phyloP scores from a whole-genome alignment of 257 asterid species.

The Primulina tabacum region DNA sequence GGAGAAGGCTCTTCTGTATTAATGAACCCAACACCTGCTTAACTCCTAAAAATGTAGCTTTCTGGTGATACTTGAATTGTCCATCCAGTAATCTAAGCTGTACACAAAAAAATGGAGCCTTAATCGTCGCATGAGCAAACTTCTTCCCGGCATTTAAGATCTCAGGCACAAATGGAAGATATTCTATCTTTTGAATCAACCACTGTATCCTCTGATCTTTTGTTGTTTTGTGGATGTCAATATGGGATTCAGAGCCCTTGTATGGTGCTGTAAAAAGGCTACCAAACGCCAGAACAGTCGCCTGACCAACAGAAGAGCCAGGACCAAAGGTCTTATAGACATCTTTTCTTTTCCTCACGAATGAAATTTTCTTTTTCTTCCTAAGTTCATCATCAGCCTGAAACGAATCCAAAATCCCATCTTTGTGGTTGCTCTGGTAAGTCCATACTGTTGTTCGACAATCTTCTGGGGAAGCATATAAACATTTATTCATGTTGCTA shows the following conservation, averaged over 20 bases:
- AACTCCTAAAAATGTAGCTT: conserved; percentile 53
- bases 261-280: conserved; percentile 80
- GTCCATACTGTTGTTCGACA: conserved; percentile 89
- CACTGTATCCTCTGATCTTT: conserved; percentile 52
- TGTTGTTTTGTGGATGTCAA: conserved; percentile 73
- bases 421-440: conserved; percentile 46
- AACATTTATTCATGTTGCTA: conserved; percentile 47
- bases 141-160: conserved; percentile 68
- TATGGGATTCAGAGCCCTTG: conserved; percentile 75
- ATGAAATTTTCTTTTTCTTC: conserved; percentile 68
- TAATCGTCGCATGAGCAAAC: conserved; percentile 52
- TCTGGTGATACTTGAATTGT: conserved; percentile 86
- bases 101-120: conserved; percentile 73
- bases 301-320: conserved; percentile 58
- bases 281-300: conserved; percentile 67
- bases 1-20: conserved; percentile 52
- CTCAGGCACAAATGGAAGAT: conserved; percentile 71
- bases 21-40: conserved; percentile 53
- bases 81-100: conserved; percentile 92
- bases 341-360: conserved; percentile 69
- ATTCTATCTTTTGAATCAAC: conserved; percentile 56
- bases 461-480: conserved; percentile 66
- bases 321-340: conserved; percentile 67
- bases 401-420: conserved; percentile 69
- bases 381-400: conserved; percentile 82